Evolutionary conservation across 768 basidiomycete genomes (phyloP).

Genomic region (Mycena polygramma): DNA sequence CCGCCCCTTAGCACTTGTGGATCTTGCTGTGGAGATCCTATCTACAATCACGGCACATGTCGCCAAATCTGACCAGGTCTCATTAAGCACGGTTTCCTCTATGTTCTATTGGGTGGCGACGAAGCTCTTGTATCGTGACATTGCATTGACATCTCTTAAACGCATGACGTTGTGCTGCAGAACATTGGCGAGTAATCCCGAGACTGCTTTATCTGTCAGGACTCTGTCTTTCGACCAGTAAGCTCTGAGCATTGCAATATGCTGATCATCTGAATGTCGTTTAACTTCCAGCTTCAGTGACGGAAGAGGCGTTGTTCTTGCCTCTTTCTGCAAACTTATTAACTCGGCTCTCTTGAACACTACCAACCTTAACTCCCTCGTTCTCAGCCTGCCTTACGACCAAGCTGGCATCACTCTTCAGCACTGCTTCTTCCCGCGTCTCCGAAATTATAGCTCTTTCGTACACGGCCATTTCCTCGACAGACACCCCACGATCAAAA

Average conservation of each 20-base stretch:
- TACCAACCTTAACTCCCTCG: not conserved
- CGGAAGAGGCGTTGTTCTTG: not conserved
- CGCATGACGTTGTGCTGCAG: not conserved
- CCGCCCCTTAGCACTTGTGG: not conserved
- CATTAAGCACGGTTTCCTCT: not conserved
- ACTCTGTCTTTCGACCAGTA: not conserved
- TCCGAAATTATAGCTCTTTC: not conserved
- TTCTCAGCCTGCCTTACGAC: not conserved
- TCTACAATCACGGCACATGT: not conserved
- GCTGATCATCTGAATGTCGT: not conserved
- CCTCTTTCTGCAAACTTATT: not conserved
- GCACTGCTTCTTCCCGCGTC: too few species aligned
- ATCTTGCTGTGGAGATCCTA: not conserved
- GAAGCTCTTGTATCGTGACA: not conserved
- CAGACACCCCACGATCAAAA: not conserved
- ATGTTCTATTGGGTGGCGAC: not conserved
- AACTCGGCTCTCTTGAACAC: constrained; percentile 2
- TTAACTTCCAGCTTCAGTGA: not conserved
- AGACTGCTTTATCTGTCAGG: not conserved
- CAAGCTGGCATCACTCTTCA: not conserved
- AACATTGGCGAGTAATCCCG: not conserved
- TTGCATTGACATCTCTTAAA: not conserved
- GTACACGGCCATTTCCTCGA: not conserved
- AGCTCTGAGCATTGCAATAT: not conserved
- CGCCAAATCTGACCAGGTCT: not conserved